Evolutionary conservation across 2,329 filamentous ascomycete genomes (phyloP).

Genomic region (Volutella citrinella): DNA sequence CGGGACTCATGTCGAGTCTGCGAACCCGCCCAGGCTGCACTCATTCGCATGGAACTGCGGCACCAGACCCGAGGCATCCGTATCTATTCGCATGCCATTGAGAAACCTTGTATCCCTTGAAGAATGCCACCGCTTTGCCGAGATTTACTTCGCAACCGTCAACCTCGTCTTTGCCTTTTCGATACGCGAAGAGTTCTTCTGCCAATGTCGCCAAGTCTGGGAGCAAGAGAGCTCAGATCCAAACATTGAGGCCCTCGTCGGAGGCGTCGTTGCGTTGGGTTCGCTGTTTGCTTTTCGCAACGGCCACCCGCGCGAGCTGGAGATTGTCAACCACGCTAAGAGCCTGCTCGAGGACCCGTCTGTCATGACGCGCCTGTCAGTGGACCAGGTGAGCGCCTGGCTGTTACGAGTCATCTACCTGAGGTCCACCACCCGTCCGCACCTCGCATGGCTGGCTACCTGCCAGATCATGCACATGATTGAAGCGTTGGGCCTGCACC

Average conservation of each 20-base stretch:
- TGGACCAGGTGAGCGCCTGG: slow-evolving; percentile 19
- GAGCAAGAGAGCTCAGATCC: slow-evolving; percentile 11
- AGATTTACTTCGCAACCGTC: slow-evolving; percentile 16
- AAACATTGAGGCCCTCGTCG: slow-evolving; percentile 18
- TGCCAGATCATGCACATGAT: slow-evolving; percentile 20
- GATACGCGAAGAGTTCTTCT: slow-evolving; percentile 14
- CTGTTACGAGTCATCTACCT: slow-evolving; percentile 18
- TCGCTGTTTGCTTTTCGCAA: slow-evolving; percentile 18
- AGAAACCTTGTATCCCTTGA: slow-evolving; percentile 15
- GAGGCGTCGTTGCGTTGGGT: slow-evolving; percentile 20
- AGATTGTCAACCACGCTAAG: slow-evolving; percentile 20
- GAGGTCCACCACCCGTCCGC: slow-evolving; percentile 18
- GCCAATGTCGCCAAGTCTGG: slow-evolving; percentile 15
- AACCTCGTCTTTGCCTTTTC: slow-evolving; percentile 11
- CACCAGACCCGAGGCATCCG: slow-evolving; percentile 19
- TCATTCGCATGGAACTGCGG: slow-evolving; percentile 22
- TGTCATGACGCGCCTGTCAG: slow-evolving; percentile 14
- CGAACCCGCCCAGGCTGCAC: slow-evolving; percentile 14
- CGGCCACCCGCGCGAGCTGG: slow-evolving; percentile 16
- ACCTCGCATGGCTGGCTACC: slow-evolving; percentile 21
- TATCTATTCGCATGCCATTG: slow-evolving; percentile 7
- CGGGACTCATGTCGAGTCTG: slow-evolving; percentile 13
- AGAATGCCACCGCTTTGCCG: slow-evolving; percentile 15
- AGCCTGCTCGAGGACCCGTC: slow-evolving; percentile 19
- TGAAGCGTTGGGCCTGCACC: slow-evolving; percentile 20